These are phyloP conservation scores for Neocallimastix lanati DNA, from an alignment of 192 early-diverging fungal species.

Conservation along the genomic window DNA sequence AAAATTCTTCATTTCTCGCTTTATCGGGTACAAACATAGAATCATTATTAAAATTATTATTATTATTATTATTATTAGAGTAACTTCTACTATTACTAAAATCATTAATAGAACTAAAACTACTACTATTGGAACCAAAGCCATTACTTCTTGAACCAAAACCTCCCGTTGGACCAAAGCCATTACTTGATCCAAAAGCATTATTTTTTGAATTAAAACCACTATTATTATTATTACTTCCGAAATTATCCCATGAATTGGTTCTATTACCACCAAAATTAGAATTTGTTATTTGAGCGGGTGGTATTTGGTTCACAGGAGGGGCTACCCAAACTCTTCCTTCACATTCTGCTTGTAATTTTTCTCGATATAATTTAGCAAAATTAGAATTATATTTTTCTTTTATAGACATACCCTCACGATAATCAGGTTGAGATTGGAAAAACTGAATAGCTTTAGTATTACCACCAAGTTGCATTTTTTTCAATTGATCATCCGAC, in stretches of 20 bases:
- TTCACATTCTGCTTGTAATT: slow-evolving; percentile 58
- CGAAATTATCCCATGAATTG: slow-evolving; percentile 5
- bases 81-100: slow-evolving; percentile 2
- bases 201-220: slow-evolving; percentile 1
- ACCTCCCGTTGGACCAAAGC: too few relatives aligned
- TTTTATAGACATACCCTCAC: slow-evolving; percentile 47
- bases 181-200: neutral
- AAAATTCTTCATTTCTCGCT: slow-evolving; percentile 59
- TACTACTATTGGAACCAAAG: slow-evolving; percentile 6
- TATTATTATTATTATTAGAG: neutral
- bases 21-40: slow-evolving; percentile 15
- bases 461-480: slow-evolving; percentile 89
- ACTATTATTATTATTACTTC: slow-evolving; percentile 11
- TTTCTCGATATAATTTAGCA: slow-evolving; percentile 72
- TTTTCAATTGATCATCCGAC: slow-evolving; percentile 82
- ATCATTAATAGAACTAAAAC: neutral
- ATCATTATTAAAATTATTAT: neutral
- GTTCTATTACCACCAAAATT: slow-evolving; percentile 2
- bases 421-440: slow-evolving; percentile 56
- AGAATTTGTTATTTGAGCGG: neutral
- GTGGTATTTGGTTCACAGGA: neutral
- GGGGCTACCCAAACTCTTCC: slow-evolving; percentile 25
- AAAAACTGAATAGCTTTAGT: slow-evolving; percentile 70
- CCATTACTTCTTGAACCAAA: neutral
- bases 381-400: slow-evolving; percentile 80